Evolutionary conservation across 371 early-diverging fungal species (phyloP), one percentile per base, ranked within the genome.

Genomic region (Capillidium rhysosporum): DNA sequence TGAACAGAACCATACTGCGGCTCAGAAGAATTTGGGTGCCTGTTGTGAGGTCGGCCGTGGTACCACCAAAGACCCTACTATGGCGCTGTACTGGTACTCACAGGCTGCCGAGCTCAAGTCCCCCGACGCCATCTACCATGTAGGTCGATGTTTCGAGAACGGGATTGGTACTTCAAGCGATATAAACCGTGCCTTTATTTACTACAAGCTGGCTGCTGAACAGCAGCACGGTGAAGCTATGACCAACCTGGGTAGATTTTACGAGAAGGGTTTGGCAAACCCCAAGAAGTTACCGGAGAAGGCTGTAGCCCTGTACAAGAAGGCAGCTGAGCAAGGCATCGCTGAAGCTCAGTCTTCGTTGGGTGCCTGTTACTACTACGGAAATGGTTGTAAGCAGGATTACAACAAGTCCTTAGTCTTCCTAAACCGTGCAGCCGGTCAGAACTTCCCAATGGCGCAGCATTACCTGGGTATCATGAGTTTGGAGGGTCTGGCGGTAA

Each of bases 21-120:
- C 80, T 20, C 81, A 84, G 64, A 82, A 90, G 64, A 86, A 87
- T 62, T 70, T 86, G 4, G 91, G 78, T 7, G 74, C 79, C 56
- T 84, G 79, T 55, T 76, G 82, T 44, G 84, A 86, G 56, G 65
- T 75, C 49, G 89, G 89, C 14, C 71, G 76, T 48, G 88, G 84
- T 41, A 67, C 69, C 25, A 59, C 63, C 3, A 66, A 67, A 28
- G 72, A 82, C 61, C 60, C 68, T 16, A 59, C 54, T 29, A 57
- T 66, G 21, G 83, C 86, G 0, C 69, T 77, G 29, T 57, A 70
- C 9, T 73, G 75, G 61, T 82, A 77, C 61, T 43, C 53, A 21
- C 58, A 63, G 24, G 76, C 85, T 7, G 83, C 84, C 2, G 71
- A 76, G 43, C 74, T 39, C n/a, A 23, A 40, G 14, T 28, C 28